Evolutionary conservation across 176 grass and related monocot genomes (phyloP).

Genomic region (Carex kokanica): DNA sequence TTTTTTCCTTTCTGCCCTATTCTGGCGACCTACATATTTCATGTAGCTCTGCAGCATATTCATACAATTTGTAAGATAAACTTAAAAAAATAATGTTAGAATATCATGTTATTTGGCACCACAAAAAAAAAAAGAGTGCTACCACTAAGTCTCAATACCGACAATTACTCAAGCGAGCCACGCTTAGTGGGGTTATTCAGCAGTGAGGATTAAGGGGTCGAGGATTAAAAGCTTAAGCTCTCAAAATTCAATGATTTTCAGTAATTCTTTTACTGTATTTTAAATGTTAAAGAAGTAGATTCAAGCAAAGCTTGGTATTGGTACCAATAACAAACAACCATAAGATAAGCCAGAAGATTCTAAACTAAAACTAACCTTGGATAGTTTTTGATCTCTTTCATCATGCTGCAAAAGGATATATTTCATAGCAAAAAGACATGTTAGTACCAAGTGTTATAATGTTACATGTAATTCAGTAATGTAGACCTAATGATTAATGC

Average conservation of each 20-base stretch:
- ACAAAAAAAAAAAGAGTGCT: background rate
- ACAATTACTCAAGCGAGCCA: background rate
- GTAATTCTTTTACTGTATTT: background rate
- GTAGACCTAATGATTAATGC: background rate
- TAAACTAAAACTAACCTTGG: slow-evolving; percentile 51
- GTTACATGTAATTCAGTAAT: background rate
- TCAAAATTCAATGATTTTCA: background rate
- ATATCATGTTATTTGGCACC: background rate
- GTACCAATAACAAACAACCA: background rate
- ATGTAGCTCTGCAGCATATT: slow-evolving; percentile 49
- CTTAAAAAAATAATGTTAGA: background rate
- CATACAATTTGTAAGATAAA: slow-evolving; percentile 28
- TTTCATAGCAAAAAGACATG: slow-evolving; percentile 34
- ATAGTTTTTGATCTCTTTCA: slow-evolving; percentile 51
- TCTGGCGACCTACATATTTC: slow-evolving; percentile 62
- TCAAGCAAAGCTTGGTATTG: background rate
- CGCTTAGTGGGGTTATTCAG: background rate
- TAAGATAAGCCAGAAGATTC: background rate
- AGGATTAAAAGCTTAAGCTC: no score
- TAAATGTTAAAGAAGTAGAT: background rate
- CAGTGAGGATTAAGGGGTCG: no score
- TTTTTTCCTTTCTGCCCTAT: slow-evolving; percentile 77
- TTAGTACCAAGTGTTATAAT: slow-evolving; percentile 12
- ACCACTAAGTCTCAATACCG: background rate
- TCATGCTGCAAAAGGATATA: slow-evolving; percentile 42